Conservation (phyloP, 257 asterid species). For the Solanum bukasovii region DNA sequence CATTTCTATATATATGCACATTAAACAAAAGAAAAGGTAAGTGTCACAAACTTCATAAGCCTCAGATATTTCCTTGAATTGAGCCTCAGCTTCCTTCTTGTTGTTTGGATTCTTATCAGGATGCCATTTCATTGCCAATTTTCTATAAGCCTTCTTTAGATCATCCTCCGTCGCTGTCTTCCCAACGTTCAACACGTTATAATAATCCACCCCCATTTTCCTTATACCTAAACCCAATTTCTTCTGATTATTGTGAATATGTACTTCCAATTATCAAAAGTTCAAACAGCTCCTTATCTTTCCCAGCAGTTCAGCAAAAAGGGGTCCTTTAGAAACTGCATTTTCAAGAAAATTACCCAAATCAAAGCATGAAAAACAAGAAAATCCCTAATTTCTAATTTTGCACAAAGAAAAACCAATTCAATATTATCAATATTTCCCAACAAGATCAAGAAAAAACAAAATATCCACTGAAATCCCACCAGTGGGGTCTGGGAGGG, state of each 20-base stretch:
- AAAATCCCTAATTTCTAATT: neutral
- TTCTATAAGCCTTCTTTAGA: conserved; percentile 74
- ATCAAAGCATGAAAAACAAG: neutral
- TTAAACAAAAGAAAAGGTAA: neutral
- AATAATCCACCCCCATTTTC: conserved; percentile 74
- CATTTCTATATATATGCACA: neutral
- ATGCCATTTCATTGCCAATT: conserved; percentile 94
- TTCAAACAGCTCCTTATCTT: neutral
- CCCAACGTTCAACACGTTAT: conserved; percentile 50
- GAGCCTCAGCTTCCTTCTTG: conserved; percentile 80
- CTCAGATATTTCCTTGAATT: conserved; percentile 82
- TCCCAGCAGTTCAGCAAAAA: neutral
- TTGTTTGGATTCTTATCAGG: conserved; percentile 84
- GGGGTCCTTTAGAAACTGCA: neutral
- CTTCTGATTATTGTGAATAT: neutral
- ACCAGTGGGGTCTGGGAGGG: neutral
- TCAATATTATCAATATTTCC: neutral
- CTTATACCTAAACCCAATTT: neutral
- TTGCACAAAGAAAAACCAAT: neutral
- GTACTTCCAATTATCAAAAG: neutral
- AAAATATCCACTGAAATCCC: neutral
- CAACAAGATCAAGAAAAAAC: neutral
- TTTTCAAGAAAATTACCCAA: neutral
- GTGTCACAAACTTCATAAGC: conserved; percentile 59
- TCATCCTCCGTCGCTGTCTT: conserved; percentile 83